Evolutionary conservation across 164 flowering plant species (phyloP).

Genomic region (Vitis amurensis): DNA sequence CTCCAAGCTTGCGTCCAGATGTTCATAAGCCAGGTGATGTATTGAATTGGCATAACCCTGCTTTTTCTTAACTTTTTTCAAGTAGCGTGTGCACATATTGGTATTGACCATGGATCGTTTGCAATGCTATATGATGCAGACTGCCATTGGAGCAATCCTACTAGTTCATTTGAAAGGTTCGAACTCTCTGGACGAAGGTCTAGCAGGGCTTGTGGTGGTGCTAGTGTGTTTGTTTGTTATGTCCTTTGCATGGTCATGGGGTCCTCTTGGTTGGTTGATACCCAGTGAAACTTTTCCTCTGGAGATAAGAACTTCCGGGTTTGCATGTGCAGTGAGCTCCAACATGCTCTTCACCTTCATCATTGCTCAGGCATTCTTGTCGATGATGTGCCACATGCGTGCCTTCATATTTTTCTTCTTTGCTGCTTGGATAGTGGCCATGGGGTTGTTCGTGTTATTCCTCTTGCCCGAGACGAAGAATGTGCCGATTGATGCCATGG

Average conservation of each 20-base stretch:
- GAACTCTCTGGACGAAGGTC: conserved; percentile 12
- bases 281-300: conserved; percentile 65
- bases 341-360: conserved; percentile 78
- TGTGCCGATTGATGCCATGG: conserved; percentile 31
- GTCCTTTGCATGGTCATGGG: conserved; percentile 73
- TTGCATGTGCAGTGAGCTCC: conserved; percentile 59
- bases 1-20: conserved; percentile 22
- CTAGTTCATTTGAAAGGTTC: conserved; percentile 22
- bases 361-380: conserved; percentile 75
- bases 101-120: no score
- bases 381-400: conserved; percentile 65
- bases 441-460: conserved; percentile 35
- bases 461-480: conserved; percentile 40
- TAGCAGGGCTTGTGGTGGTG: conserved; percentile 36
- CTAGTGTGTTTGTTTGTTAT: conserved; percentile 47
- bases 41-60: no score
- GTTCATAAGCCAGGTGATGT: conserved; percentile 25
- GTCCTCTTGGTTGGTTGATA: conserved; percentile 68
- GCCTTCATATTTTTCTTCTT: conserved; percentile 72
- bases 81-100: no score
- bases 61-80: no score
- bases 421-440: conserved; percentile 32
- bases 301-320: conserved; percentile 61
- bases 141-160: conserved; percentile 36
- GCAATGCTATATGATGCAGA: conserved; percentile 15